Evolutionary conservation across 2,329 filamentous ascomycete genomes (phyloP), one percentile per base, ranked within the genome.

Genomic region (Colletotrichum higginsianum): DNA sequence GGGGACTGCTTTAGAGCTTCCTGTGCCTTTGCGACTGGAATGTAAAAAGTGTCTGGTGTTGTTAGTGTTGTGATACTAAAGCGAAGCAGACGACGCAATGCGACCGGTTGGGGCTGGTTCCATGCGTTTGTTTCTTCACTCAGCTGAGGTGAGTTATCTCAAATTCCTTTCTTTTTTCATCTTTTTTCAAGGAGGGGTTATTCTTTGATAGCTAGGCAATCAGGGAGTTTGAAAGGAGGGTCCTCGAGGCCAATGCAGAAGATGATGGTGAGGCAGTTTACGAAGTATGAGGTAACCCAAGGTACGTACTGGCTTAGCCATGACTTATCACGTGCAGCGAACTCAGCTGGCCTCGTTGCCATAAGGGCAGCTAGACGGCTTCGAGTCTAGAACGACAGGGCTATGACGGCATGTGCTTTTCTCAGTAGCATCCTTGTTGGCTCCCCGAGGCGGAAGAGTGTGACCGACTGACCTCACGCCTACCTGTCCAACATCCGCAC

Each of bases 391-490:
- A 70, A 42, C 61, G 30, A 61, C 49, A 72, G 56, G 70, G 67
- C 70, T 65, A 72, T 72, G 70, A 72, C 70, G 70, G 70, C 70
- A 72, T 72, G 70, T 71, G 67, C 67, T 44, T 70, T 55, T 35
- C 44, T 57, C 57, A 58, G 52, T 55, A 38, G 35, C 46, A 72
- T 70, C 69, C 66, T 72, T 64, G 68, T 55, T 69, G 68, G 65
- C 50, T 69, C 56, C 64, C 56, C 44, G 61, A 72, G 55, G 46
- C 53, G 60, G 46, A 55, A 60, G 58, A 64, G 53, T 53, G 53
- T 64, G 53, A 68, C 65, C 46, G 67, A 58, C 65, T 26, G 38
- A 57, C 67, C 57, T 46, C 64, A 61, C 62, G 50, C n/a, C 53
- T 40, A 55, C 40, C 42, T 60, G 52, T 35, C 55, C 55, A 58